Evolutionary conservation across 169 alveolate genomes (phyloP), one percentile per base, ranked within the genome.

Genomic region (Cryptosporidium tyzzeri): DNA sequence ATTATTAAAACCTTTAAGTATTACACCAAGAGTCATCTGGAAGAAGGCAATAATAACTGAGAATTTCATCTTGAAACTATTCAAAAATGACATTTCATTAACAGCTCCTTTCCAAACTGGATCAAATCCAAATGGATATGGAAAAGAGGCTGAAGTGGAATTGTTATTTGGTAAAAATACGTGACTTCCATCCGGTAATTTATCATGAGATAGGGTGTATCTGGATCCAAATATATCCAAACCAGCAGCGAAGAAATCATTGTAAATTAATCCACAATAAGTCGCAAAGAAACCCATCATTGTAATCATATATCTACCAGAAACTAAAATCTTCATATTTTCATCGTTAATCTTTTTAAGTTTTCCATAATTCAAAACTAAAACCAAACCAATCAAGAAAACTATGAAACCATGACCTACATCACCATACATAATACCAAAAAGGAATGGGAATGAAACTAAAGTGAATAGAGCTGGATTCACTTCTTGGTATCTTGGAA

Each of bases 401-500:
- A 97, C 86, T 44, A 97, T 73, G 33, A 95, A 91, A 8, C 99
- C 99, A 93, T 99, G 99, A 5, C 99, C 99, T 21, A 99, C 96
- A 92, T 99, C 99, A 0, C 99, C 99, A 91, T 97, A 99, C 99
- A 99, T 99, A 39, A 99, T 97, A 10, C 99, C 99, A 93, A 98
- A 99, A 75, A 98, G 93, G 95, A 99, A 99, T 16, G 99, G 99
- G 93, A 99, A 98, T 4, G 99, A 97, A 53, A 98, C 97, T 26
- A 96, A 93, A n/a, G 99, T 97, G 71, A 98, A 96, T 29, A 98
- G 94, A 51, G 99, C 99, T 2, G 99, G 99, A 86, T 98, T 98
- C 10, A 97, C 97, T 91, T 98, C 99, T 91, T 97, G 97, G 86
- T 98, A 98, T 71, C 98, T 96, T 21, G 99, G 99, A 12, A 98